Conservation (phyloP, 345 rosid genomes). For the Aurinia saxatilis region DNA sequence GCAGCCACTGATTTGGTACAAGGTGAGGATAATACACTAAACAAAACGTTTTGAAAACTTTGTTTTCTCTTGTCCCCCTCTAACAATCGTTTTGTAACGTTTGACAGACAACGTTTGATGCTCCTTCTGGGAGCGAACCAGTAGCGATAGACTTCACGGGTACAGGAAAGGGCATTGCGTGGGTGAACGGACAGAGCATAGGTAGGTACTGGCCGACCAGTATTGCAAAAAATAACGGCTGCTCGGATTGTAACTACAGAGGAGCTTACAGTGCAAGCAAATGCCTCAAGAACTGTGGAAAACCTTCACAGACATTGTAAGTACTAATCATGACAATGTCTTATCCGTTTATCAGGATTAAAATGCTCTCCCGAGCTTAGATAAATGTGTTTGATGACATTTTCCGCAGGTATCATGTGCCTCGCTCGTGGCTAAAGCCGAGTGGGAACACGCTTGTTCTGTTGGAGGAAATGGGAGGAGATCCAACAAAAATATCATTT, state of each 20-base stretch:
- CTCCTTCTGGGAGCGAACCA: slow-evolving; percentile 64
- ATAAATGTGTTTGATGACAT: background rate
- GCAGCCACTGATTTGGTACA: slow-evolving; percentile 88
- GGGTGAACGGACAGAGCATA: slow-evolving; percentile 96
- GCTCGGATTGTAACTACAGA: slow-evolving; percentile 69
- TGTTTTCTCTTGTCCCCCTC: background rate
- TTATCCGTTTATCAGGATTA: background rate
- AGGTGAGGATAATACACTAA: slow-evolving; percentile 39
- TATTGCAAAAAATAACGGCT: slow-evolving; percentile 43
- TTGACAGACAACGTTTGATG: slow-evolving; percentile 56
- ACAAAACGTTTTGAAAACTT: background rate
- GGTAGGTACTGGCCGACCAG: slow-evolving; percentile 91
- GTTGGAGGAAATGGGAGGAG: slow-evolving; percentile 85
- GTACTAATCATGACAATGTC: slow-evolving; percentile 28
- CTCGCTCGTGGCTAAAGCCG: slow-evolving; percentile 80
- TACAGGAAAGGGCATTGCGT: slow-evolving; percentile 91
- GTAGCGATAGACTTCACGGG: slow-evolving; percentile 83
- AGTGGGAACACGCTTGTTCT: slow-evolving; percentile 70
- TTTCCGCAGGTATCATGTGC: slow-evolving; percentile 68
- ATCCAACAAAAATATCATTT: slow-evolving; percentile 64
- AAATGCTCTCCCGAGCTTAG: background rate
- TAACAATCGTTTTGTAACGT: background rate
- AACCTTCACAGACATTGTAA: slow-evolving; percentile 87
- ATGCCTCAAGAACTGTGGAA: slow-evolving; percentile 80
- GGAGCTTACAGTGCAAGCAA: slow-evolving; percentile 60